These are phyloP conservation scores for Phlegmacium glaucopus DNA, from an alignment of 768 basidiomycete genomes.

Conservation along the genomic window DNA sequence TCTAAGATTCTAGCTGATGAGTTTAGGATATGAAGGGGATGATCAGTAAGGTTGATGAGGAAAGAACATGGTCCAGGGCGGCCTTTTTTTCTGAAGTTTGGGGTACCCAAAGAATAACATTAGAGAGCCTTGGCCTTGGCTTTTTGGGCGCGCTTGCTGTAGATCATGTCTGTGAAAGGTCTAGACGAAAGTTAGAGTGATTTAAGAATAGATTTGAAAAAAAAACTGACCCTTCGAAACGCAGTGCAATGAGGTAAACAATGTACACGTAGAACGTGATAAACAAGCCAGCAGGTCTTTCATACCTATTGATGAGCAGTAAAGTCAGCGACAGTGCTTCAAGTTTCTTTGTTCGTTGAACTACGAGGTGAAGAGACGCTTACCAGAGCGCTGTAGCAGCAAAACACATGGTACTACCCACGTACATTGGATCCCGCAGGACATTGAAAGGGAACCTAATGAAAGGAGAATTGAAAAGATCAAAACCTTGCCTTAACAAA, in stretches of 20 bases:
- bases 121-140: slow-evolving; percentile 23
- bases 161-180: slow-evolving; percentile 83
- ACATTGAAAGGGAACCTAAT: slow-evolving; percentile 90
- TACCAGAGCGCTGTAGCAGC: slow-evolving; percentile 84
- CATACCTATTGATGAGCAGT: slow-evolving; percentile 52
- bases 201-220: not conserved
- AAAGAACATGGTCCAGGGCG: not conserved
- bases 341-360: not conserved
- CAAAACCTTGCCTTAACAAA: not conserved
- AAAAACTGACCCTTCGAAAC: slow-evolving; percentile 79
- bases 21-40: too few species aligned
- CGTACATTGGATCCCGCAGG: slow-evolving; percentile 93
- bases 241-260: slow-evolving; percentile 79
- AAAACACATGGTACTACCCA: slow-evolving; percentile 91
- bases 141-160: slow-evolving; percentile 50
- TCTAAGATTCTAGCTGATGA: too few species aligned
- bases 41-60: too few species aligned
- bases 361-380: slow-evolving; percentile 19
- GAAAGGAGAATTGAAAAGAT: not conserved
- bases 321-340: not conserved
- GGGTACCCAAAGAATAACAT: not conserved
- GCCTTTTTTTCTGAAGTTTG: not conserved
- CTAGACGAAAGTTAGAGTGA: slow-evolving; percentile 25
- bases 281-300: slow-evolving; percentile 79
- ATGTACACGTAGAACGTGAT: slow-evolving; percentile 81